Percentiles rank a stretch among this genome's conserved stretches.
Evolutionary conservation across 768 basidiomycete genomes (phyloP).

Genomic region (Amanita rimosa): DNA sequence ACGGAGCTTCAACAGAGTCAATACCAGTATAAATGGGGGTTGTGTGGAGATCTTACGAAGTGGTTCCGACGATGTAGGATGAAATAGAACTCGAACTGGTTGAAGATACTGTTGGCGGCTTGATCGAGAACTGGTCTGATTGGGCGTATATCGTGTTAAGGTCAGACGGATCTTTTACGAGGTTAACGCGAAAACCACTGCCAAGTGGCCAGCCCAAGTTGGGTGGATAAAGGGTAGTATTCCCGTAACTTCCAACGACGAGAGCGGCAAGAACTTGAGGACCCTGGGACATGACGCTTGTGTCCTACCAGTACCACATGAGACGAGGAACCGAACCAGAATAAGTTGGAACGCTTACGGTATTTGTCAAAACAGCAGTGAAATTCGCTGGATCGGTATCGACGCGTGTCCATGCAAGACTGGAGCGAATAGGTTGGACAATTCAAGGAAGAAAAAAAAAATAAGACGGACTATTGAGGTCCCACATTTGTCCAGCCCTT

Average conservation of each 20-base stretch:
- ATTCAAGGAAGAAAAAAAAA: background rate
- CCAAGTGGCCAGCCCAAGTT: slow-evolving; percentile 59
- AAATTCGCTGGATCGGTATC: slow-evolving; percentile 59
- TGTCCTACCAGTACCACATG: slow-evolving; percentile 18
- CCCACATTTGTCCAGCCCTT: slow-evolving; percentile 50
- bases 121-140: slow-evolving; percentile 47
- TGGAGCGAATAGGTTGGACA: slow-evolving; percentile 10
- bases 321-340: background rate
- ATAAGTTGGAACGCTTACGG: slow-evolving; percentile 24
- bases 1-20: background rate
- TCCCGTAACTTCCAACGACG: slow-evolving; percentile 36
- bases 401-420: slow-evolving; percentile 54
- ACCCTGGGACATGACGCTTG: slow-evolving; percentile 17
- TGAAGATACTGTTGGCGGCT: slow-evolving; percentile 11
- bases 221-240: slow-evolving; percentile 37
- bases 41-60: slow-evolving; percentile 12
- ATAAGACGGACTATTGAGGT: slow-evolving; percentile 28
- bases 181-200: slow-evolving; percentile 56
- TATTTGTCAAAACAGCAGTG: slow-evolving; percentile 55
- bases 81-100: slow-evolving; percentile 5
- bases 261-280: slow-evolving; percentile 43
- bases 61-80: slow-evolving; percentile 8
- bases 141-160: slow-evolving; percentile 56
- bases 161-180: slow-evolving; percentile 39
- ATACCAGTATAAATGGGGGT: background rate